Percentiles rank a stretch among this genome's conserved stretches.
Conservation (phyloP, 176 grass and related monocot genomes). For the Zea luxurians region DNA sequence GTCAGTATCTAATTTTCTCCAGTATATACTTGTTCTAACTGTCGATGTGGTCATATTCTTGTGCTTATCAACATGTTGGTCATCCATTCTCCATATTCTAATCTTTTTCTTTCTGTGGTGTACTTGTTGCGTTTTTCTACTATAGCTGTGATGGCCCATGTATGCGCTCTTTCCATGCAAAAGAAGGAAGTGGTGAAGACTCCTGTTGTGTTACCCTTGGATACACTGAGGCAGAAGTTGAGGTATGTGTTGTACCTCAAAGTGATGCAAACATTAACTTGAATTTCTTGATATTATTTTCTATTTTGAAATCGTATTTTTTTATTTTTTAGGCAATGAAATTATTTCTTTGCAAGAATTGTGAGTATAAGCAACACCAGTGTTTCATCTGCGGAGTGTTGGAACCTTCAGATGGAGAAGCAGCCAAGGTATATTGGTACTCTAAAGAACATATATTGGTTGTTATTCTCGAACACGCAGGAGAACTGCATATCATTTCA, state of each 20-base stretch:
- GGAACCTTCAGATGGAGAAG: constrained; percentile 66
- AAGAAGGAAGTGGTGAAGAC: constrained; percentile 56
- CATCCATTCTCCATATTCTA: constrained; percentile 15
- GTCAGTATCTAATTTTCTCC: background rate
- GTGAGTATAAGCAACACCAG: constrained; percentile 79
- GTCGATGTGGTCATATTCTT: background rate
- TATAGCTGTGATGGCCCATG: constrained; percentile 92
- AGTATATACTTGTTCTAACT: background rate
- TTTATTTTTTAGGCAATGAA: constrained; percentile 62
- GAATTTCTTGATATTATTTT: constrained; percentile 37
- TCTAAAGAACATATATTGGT: background rate
- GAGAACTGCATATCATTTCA: too few relatives aligned
- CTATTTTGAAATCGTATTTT: constrained; percentile 27
- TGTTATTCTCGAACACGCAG: too few relatives aligned
- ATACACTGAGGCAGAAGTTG: constrained; percentile 55
- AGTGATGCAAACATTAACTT: constrained; percentile 25
- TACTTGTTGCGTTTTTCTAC: constrained; percentile 30
- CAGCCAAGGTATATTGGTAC: constrained; percentile 64
- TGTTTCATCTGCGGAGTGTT: constrained; percentile 86
- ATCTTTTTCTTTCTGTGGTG: constrained; percentile 17
- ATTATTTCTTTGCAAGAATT: constrained; percentile 81
- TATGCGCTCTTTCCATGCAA: constrained; percentile 96
- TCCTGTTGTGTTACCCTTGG: constrained; percentile 71
- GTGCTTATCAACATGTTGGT: background rate
- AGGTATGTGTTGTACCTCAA: constrained; percentile 47